Conservation (phyloP, 176 grass and related monocot species). For the Cenchrus americanus region DNA sequence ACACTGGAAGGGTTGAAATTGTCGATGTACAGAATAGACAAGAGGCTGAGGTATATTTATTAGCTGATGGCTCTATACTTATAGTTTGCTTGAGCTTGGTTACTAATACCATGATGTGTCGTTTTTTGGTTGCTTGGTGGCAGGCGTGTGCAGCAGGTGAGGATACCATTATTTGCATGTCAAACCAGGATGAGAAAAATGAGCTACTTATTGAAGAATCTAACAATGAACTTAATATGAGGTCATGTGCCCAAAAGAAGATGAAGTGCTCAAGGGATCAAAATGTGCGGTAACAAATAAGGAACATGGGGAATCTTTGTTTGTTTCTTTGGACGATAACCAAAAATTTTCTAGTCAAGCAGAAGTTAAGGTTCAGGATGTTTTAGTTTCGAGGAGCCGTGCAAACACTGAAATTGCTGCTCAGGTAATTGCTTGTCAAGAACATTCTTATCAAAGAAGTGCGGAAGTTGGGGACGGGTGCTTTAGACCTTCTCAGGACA, state of each 20-base stretch:
- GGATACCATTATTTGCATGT: slow-evolving; percentile 27
- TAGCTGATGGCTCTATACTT: slow-evolving; percentile 22
- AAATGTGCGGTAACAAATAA: slow-evolving; percentile 22
- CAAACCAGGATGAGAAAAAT: slow-evolving; percentile 41
- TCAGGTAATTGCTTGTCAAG: slow-evolving; percentile 2
- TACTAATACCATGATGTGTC: slow-evolving; percentile 28
- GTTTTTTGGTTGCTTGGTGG: slow-evolving; percentile 26
- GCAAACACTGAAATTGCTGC: slow-evolving; percentile 8
- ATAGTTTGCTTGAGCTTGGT: slow-evolving; percentile 15
- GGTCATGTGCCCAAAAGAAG: slow-evolving; percentile 21
- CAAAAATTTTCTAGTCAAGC: slow-evolving; percentile 23
- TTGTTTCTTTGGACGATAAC: slow-evolving; percentile 28
- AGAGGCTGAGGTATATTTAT: slow-evolving; percentile 39
- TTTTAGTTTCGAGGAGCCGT: slow-evolving; percentile 12
- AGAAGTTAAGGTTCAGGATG: slow-evolving; percentile 30
- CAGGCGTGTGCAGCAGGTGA: slow-evolving; percentile 25
- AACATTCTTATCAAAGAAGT: slow-evolving; percentile 26
- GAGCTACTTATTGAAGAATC: slow-evolving; percentile 15
- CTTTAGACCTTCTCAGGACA: slow-evolving; percentile 29
- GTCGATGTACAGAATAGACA: slow-evolving; percentile 25
- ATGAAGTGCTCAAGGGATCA: slow-evolving; percentile 22
- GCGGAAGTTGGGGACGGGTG: slow-evolving; percentile 32
- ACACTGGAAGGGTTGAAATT: slow-evolving; percentile 23
- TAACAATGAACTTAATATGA: slow-evolving; percentile 34
- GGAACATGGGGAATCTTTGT: slow-evolving; percentile 11